phyloP scores from a whole-genome alignment of 371 early-diverging fungal genomes.

The Rhizoclosmatium hyalinum region DNA sequence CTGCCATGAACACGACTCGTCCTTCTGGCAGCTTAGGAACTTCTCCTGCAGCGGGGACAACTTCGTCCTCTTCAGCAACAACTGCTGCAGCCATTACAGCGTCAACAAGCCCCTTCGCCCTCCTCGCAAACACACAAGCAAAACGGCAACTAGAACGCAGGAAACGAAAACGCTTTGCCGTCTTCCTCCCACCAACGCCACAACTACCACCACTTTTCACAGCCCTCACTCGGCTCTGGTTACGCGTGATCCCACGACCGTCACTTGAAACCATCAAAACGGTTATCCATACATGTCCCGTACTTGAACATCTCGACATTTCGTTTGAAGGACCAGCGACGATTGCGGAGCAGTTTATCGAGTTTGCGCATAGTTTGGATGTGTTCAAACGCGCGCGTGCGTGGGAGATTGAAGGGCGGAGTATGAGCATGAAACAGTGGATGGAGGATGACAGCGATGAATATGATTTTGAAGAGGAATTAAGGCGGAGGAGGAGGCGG shows the following conservation, averaged over 20 bases:
- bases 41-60: not conserved
- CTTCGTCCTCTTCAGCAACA: not conserved
- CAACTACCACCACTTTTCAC: constrained; percentile 8
- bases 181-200: not conserved
- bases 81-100: not conserved
- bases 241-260: constrained; percentile 17
- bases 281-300: constrained; percentile 2
- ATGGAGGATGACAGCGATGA: not conserved
- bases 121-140: not conserved
- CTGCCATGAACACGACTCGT: no score
- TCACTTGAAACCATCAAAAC: not conserved
- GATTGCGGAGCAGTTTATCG: constrained; percentile 5
- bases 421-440: no score
- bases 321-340: not conserved
- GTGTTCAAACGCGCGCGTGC: not conserved
- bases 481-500: not conserved
- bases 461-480: not conserved
- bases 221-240: constrained; percentile 7
- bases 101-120: not conserved
- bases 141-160: not conserved
- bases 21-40: no score
- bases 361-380: constrained; percentile 3
- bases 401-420: no score
- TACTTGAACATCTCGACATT: constrained; percentile 16
- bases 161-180: not conserved